A percentile compares a stretch with the other conserved stretches of the same genome.
Evolutionary conservation across 257 asterid species (phyloP).

Genomic region (Phtheirospermum japonicum): DNA sequence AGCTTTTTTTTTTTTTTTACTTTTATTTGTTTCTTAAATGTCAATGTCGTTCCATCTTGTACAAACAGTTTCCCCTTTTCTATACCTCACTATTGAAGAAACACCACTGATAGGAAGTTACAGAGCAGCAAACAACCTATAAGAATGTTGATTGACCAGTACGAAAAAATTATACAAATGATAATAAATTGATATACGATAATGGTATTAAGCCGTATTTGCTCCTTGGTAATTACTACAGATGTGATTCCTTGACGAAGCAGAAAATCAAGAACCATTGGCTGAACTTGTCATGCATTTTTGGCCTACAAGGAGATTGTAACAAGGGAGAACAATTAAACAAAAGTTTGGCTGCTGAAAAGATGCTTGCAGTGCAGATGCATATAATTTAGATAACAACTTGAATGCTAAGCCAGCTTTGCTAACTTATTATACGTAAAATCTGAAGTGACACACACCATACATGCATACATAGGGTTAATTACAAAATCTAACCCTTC

Average conservation of each 20-base stretch:
- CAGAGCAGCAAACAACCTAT: constrained; percentile 12
- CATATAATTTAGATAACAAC: not conserved
- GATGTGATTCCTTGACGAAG: constrained; percentile 13
- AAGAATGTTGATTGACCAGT: constrained; percentile 10
- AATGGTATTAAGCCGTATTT: constrained; percentile 16
- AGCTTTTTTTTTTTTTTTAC: too few relatives aligned
- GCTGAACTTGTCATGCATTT: constrained; percentile 24
- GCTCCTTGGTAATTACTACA: constrained; percentile 10
- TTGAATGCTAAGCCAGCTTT: not conserved
- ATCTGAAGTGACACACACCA: not conserved
- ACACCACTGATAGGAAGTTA: constrained; percentile 6
- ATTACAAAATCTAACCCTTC: not conserved
- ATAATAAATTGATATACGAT: constrained; percentile 23
- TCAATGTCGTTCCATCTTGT: not conserved
- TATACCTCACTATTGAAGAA: constrained; percentile 21
- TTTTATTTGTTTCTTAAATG: too few relatives aligned
- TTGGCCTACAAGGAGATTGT: constrained; percentile 37
- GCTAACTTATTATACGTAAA: not conserved
- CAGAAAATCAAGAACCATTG: not conserved
- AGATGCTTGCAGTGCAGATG: not conserved
- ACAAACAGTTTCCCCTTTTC: constrained; percentile 8
- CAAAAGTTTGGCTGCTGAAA: constrained; percentile 11
- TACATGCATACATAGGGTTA: not conserved
- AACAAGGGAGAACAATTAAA: constrained; percentile 6
- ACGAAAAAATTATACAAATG: too few relatives aligned